These are phyloP conservation scores for Fusarium gaditjirri DNA, from an alignment of 2,329 filamentous ascomycete genomes.

Conservation along the genomic window DNA sequence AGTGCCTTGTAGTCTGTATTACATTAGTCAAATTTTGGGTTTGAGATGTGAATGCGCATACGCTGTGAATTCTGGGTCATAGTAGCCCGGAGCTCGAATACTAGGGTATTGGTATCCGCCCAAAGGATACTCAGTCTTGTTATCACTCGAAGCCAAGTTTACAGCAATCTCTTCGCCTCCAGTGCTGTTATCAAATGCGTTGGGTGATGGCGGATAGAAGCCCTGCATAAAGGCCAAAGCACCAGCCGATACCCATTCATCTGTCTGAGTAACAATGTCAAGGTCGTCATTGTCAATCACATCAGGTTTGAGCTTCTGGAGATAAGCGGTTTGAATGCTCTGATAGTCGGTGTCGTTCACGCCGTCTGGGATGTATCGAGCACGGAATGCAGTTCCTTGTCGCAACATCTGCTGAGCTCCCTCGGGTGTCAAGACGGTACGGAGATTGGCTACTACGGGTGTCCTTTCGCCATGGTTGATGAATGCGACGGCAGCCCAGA, in stretches of 20 bases:
- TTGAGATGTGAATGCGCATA: conserved; percentile 44
- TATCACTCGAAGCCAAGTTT: conserved; percentile 49
- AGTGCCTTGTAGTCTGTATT: conserved; percentile 52
- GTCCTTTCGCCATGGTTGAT: conserved; percentile 65
- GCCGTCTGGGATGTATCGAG: conserved; percentile 57
- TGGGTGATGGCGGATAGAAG: conserved; percentile 77
- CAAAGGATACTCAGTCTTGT: conserved; percentile 71
- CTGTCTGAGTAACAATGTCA: conserved; percentile 53
- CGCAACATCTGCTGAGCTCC: conserved; percentile 64
- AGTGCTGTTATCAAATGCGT: conserved; percentile 43
- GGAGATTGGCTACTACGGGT: conserved; percentile 49
- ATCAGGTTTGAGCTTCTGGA: conserved; percentile 55
- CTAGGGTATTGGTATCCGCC: conserved; percentile 84
- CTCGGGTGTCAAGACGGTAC: conserved; percentile 58
- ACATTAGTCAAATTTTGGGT: background rate
- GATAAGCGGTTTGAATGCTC: conserved; percentile 47
- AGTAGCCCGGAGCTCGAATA: conserved; percentile 63
- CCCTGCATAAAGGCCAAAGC: conserved; percentile 85
- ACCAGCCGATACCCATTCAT: conserved; percentile 68
- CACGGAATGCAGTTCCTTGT: conserved; percentile 61
- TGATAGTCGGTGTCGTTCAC: conserved; percentile 42
- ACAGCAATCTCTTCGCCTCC: conserved; percentile 57
- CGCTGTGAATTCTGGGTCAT: conserved; percentile 59
- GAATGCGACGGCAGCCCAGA: conserved; percentile 62
- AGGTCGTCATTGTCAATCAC: conserved; percentile 63